Conservation (phyloP, 2,329 filamentous ascomycete species). For the Lasiodiplodia theobromae region DNA sequence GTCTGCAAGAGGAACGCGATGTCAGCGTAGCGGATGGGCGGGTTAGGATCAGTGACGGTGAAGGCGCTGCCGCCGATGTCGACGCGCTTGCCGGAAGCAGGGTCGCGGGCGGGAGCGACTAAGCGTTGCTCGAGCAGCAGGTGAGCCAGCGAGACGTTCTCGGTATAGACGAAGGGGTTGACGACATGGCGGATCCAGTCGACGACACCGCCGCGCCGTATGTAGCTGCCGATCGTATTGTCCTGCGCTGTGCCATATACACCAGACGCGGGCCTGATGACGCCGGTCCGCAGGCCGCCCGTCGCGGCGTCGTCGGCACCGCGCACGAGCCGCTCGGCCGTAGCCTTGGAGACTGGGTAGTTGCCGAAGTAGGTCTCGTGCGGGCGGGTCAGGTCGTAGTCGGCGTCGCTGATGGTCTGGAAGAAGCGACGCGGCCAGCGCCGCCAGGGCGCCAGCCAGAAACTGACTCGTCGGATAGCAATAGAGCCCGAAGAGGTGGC, state of each 20-base stretch:
- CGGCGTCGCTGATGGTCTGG: constrained; percentile 53
- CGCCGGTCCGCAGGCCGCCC: constrained; percentile 58
- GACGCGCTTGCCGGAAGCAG: not conserved
- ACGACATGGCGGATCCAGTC: constrained; percentile 56
- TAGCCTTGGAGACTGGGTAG: constrained; percentile 61
- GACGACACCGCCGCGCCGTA: constrained; percentile 20
- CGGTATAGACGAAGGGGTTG: constrained; percentile 59
- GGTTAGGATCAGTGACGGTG: constrained; percentile 59
- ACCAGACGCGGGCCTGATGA: constrained; percentile 61
- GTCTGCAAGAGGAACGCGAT: constrained; percentile 47
- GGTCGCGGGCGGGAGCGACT: constrained; percentile 43
- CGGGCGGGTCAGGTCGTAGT: constrained; percentile 46
- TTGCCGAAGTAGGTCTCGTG: constrained; percentile 54
- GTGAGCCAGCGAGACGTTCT: constrained; percentile 63
- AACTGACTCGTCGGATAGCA: constrained; percentile 50
- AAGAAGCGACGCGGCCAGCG: constrained; percentile 49
- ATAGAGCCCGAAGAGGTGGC: constrained; percentile 62
- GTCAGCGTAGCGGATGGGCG: constrained; percentile 52
- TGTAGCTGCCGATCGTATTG: constrained; percentile 33
- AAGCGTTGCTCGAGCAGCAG: constrained; percentile 62
- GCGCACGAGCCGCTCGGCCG: constrained; percentile 61
- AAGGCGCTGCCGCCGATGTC: constrained; percentile 56
- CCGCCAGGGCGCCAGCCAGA: constrained; percentile 56
- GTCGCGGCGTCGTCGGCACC: constrained; percentile 46
- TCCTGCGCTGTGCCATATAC: constrained; percentile 61